Evolutionary conservation across 352 stramenopile species (phyloP).

Genomic region (Nothophytophthora sp.): DNA sequence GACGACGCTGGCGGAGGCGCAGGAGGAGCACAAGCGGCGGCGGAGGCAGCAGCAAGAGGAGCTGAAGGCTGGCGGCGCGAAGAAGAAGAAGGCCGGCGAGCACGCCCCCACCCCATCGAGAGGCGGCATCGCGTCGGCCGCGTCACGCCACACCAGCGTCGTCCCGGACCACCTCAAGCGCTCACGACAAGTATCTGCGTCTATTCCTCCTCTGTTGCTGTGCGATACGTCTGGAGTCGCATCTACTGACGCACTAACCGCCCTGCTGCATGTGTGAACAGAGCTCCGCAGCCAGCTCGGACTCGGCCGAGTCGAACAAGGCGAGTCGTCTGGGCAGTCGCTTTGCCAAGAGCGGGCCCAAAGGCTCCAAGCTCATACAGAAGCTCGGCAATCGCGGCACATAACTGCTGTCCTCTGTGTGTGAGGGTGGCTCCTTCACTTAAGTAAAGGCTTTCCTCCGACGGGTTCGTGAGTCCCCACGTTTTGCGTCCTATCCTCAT

Average conservation of each 20-base stretch:
- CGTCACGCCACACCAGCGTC: constrained; percentile 19
- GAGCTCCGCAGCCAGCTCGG: constrained; percentile 29
- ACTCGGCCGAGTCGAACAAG: constrained; percentile 63
- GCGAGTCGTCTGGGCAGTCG: constrained; percentile 39
- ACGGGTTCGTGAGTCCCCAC: too few relatives aligned
- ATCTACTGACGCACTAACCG: background rate
- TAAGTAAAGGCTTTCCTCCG: background rate
- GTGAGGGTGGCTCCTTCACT: background rate
- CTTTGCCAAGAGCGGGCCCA: constrained; percentile 32
- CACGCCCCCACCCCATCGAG: constrained; percentile 13
- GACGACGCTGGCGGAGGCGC: constrained; percentile 52
- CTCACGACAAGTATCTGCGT: constrained; percentile 44
- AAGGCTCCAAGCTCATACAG: constrained; percentile 70
- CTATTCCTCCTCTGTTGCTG: background rate
- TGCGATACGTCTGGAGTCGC: background rate
- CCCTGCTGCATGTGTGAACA: constrained; percentile 10
- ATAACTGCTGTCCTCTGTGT: background rate
- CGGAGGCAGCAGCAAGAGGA: constrained; percentile 38
- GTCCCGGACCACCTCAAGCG: constrained; percentile 48
- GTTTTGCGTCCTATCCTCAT: too few relatives aligned
- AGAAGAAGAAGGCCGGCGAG: constrained; percentile 23
- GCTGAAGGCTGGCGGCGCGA: constrained; percentile 17
- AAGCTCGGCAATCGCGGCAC: constrained; percentile 49
- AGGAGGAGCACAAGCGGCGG: constrained; percentile 57
- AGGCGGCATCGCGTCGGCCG: constrained; percentile 5